Conservation (phyloP, 2,329 filamentous ascomycete species). For the Xylariaceae sp. region DNA sequence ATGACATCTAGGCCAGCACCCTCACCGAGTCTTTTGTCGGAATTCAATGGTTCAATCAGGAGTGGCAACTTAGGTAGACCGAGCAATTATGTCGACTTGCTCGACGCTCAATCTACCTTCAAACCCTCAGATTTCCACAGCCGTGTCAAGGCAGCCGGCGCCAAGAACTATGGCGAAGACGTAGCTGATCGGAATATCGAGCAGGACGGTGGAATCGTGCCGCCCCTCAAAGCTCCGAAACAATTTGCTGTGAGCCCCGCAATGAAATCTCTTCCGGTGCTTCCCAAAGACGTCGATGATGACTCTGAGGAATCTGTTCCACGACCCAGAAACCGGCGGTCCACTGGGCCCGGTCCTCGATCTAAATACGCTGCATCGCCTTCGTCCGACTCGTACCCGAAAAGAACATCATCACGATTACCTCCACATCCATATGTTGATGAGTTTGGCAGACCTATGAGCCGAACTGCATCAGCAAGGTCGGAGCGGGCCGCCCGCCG, state of each 20-base stretch:
- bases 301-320: slow-evolving; percentile 14
- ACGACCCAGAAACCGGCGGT: slow-evolving; percentile 21
- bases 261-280: slow-evolving; percentile 3
- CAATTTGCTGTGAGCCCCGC: slow-evolving; percentile 30
- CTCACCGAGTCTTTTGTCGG: slow-evolving; percentile 22
- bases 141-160: slow-evolving; percentile 47
- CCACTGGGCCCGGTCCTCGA: slow-evolving; percentile 21
- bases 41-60: slow-evolving; percentile 32
- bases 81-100: slow-evolving; percentile 46
- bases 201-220: slow-evolving; percentile 33
- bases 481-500: slow-evolving; percentile 20
- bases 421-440: slow-evolving; percentile 8
- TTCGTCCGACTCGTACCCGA: slow-evolving; percentile 12
- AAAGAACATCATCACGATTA: slow-evolving; percentile 17
- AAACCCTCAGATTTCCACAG: slow-evolving; percentile 45
- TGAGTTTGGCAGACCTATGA: slow-evolving; percentile 6
- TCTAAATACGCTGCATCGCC: slow-evolving; percentile 16
- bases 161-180: slow-evolving; percentile 58
- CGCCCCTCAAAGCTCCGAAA: slow-evolving; percentile 32
- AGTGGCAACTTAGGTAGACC: slow-evolving; percentile 26
- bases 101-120: slow-evolving; percentile 55
- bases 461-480: slow-evolving; percentile 10
- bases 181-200: slow-evolving; percentile 59
- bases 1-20: slow-evolving; percentile 16
- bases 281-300: slow-evolving; percentile 11